Conservation (phyloP, 257 asterid species). For the Rubia yunnanensis region DNA sequence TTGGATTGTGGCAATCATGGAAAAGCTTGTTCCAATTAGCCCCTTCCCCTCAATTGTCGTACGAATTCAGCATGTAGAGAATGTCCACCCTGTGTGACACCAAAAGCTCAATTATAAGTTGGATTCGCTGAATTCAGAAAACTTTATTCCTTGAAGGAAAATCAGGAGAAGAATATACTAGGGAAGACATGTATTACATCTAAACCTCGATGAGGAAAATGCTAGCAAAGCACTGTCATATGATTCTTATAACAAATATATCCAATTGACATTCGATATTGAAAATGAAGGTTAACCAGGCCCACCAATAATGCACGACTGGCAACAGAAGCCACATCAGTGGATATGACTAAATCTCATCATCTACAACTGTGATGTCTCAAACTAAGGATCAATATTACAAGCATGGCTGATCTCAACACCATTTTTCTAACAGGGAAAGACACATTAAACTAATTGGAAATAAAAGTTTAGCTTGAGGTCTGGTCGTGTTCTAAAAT, state of each 20-base stretch:
- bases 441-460: neutral
- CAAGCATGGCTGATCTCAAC: neutral
- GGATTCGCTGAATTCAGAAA: neutral
- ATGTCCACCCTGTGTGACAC: constrained; percentile 59
- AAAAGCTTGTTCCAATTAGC: neutral
- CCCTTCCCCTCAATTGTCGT: constrained; percentile 32
- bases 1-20: neutral
- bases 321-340: neutral
- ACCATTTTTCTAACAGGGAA: neutral
- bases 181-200: neutral
- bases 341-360: neutral
- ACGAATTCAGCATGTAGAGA: constrained; percentile 66
- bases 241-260: neutral
- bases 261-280: neutral
- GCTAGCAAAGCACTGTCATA: neutral
- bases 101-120: constrained; percentile 1
- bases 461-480: neutral
- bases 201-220: neutral
- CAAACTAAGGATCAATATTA: neutral
- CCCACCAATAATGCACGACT: neutral
- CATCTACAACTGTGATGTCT: neutral
- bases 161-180: neutral
- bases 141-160: neutral
- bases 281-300: neutral
- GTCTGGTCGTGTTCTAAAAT: neutral